phyloP scores from a whole-genome alignment of 2,329 filamentous ascomycete genomes.

The Cercospora brassicicola region DNA sequence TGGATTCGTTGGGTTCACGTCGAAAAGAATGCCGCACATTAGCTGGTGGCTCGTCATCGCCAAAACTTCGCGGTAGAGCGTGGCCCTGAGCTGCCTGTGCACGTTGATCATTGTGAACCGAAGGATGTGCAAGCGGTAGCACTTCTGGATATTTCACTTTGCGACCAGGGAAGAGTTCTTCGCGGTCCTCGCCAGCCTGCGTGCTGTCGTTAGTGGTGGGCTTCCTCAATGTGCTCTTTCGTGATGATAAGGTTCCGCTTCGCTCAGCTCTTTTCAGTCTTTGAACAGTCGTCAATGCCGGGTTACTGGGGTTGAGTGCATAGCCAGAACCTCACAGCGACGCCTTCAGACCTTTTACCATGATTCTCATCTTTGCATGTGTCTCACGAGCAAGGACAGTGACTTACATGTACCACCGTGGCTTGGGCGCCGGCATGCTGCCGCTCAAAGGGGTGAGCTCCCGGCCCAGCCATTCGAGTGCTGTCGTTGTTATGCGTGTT shows the following conservation, averaged over 20 bases:
- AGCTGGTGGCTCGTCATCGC: neutral
- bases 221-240: neutral
- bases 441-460: neutral
- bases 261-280: conserved; percentile 77
- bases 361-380: conserved; percentile 51
- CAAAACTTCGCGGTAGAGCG: neutral
- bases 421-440: neutral
- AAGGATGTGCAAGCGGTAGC: neutral
- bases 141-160: neutral
- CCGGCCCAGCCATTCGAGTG: neutral
- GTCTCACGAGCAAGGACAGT: neutral
- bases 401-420: neutral
- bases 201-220: neutral
- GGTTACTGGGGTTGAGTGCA: conserved; percentile 30
- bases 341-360: conserved; percentile 66
- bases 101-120: neutral
- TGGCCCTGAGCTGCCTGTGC: neutral
- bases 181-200: conserved; percentile 3
- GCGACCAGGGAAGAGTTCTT: neutral
- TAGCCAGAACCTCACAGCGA: conserved; percentile 48
- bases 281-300: conserved; percentile 26
- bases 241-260: neutral
- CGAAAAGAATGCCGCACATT: conserved; percentile 3
- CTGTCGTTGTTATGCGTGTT: neutral
- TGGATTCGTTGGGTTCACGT: neutral